phyloP scores from a whole-genome alignment of 495 filamentous ascomycete genomes.

The Penicillium odoratum region DNA sequence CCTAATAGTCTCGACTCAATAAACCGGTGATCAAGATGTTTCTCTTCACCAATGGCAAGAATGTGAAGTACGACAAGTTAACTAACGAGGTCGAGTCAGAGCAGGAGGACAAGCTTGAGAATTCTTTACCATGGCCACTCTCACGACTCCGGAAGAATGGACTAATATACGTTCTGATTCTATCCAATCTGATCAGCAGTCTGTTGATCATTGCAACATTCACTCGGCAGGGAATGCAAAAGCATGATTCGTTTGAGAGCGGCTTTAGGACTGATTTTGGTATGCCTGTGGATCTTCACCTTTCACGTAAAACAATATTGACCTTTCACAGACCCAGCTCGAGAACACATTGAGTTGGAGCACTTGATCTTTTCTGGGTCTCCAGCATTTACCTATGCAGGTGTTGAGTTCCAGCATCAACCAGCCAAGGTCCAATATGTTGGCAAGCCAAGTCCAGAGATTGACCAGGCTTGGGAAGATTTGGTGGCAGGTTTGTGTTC shows the following conservation, averaged over 20 bases:
- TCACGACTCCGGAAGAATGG: background rate
- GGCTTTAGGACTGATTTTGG: background rate
- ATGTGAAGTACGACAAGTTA: background rate
- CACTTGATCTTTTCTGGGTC: background rate
- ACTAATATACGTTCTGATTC: background rate
- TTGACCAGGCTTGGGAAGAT: background rate
- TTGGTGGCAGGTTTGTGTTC: background rate
- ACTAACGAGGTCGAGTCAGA: background rate
- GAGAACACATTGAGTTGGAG: background rate
- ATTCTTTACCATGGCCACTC: background rate
- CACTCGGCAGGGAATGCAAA: background rate
- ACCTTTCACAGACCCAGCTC: background rate
- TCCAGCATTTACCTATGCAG: background rate
- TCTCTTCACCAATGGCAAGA: background rate
- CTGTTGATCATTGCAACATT: background rate
- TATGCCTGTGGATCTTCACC: background rate
- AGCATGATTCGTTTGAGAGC: background rate
- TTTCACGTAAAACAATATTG: background rate
- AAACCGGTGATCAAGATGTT: background rate
- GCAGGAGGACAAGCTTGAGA: background rate
- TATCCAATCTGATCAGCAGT: background rate
- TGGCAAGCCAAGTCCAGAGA: background rate
- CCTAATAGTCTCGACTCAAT: no score
- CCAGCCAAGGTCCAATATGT: background rate
- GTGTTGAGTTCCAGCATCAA: background rate